Evolutionary conservation across 331 rosid species (phyloP).

Genomic region (Pyrus hybrid): DNA sequence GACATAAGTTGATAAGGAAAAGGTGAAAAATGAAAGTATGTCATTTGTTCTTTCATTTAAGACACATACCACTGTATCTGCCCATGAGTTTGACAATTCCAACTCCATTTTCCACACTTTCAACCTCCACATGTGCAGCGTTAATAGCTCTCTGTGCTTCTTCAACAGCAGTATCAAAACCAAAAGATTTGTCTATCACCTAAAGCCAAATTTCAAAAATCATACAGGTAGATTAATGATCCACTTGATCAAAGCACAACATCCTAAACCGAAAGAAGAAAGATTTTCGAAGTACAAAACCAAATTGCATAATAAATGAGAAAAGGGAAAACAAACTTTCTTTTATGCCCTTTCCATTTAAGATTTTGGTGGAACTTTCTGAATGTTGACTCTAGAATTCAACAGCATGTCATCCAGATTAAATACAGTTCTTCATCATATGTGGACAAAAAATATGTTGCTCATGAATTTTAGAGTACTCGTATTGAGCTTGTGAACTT

Average conservation of each 20-base stretch:
- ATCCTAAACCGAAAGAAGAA: background rate
- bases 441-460: background rate
- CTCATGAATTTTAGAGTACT: background rate
- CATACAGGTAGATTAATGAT: constrained; percentile 1
- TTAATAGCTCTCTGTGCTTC: constrained; percentile 97
- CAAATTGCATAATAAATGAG: background rate
- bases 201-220: constrained; percentile 24
- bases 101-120: constrained; percentile 90
- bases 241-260: background rate
- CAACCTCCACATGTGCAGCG: constrained; percentile 96
- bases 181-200: constrained; percentile 99
- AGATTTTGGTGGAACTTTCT: background rate
- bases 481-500: background rate
- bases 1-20: constrained; percentile 5
- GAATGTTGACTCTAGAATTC: background rate
- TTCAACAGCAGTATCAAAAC: constrained; percentile 96
- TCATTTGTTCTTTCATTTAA: background rate
- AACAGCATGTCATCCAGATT: background rate
- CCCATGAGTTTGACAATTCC: constrained; percentile 98
- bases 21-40: background rate
- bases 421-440: background rate
- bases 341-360: background rate
- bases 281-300: background rate
- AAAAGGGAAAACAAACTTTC: background rate
- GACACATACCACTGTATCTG: constrained; percentile 72